Percentiles rank a stretch among this genome's conserved stretches.
These are phyloP conservation scores for Salisapilia sapeloensis DNA, from an alignment of 352 stramenopile genomes.

Conservation along the genomic window DNA sequence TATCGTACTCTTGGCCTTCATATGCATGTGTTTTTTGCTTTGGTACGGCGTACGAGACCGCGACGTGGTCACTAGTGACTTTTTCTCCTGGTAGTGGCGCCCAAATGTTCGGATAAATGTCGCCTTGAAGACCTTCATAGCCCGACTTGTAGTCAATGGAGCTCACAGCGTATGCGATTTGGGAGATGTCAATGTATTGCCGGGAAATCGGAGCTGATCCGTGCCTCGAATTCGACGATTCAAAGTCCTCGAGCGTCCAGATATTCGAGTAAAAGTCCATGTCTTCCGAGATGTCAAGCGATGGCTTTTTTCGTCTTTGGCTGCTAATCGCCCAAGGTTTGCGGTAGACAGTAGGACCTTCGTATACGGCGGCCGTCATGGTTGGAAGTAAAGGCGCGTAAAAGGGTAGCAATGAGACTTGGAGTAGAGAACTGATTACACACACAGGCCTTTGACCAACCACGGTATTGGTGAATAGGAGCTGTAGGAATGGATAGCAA, in stretches of 20 bases:
- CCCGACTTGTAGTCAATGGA: conserved; percentile 55
- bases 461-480: too few relatives aligned
- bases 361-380: too few relatives aligned
- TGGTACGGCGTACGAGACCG: conserved; percentile 9
- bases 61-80: conserved; percentile 42
- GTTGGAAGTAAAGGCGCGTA: too few relatives aligned
- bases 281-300: conserved; percentile 24
- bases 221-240: conserved; percentile 6
- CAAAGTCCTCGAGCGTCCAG: conserved; percentile 9
- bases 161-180: conserved; percentile 57
- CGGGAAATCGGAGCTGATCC: conserved; percentile 5
- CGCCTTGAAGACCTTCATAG: conserved; percentile 15
- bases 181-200: conserved; percentile 58
- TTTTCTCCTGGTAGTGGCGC: conserved; percentile 2
- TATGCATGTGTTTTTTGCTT: conserved; percentile 5
- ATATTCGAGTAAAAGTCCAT: conserved; percentile 77
- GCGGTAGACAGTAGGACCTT: too few relatives aligned
- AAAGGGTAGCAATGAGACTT: too few relatives aligned
- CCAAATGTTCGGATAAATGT: conserved; percentile 1
- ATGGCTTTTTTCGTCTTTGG: conserved; percentile 33
- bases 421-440: too few relatives aligned
- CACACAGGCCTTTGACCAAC: too few relatives aligned
- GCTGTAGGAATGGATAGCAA: too few relatives aligned
- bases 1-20: conserved; percentile 1
- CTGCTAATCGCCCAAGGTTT: too few relatives aligned